Base-by-base conservation (phyloP, 345 rosid genomes). In the Cochlearia excelsa region DNA sequence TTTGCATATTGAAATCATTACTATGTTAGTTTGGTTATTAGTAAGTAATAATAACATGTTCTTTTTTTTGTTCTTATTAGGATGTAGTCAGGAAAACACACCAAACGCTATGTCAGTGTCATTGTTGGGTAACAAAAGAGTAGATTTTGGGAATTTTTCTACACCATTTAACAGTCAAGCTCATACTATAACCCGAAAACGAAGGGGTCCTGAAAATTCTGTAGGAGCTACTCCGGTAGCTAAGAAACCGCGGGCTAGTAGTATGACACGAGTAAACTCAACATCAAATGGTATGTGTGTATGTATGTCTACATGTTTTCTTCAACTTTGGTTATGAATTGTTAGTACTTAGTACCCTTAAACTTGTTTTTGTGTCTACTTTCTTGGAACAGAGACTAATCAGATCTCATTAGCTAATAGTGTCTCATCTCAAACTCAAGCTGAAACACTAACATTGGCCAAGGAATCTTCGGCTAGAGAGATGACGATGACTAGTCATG, bases 211-310 rank as follows among this genome's bases (percentile, higher is more conserved):
- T 47, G 78, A 57, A 16, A 51, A 34, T 69, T 72, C 57, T 11
- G 4, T 7, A 2, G 78, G 71, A 68, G 81, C 72, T 34, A 77
- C 75, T 56, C 72, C 57, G 4, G 68, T 57, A 48, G 66, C 71
- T 47, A 86, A 81, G 81, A 88, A 62, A 72, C 46, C 78, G 27
- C 77, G 84, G 16, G 56, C 27, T 30, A 71, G 63, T 70, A 16
- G 42, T 66, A 30, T 49, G 79, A 43, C 54, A 66, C 9, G 58
- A 48, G 65, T 16, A 16, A 74, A 59, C 9, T 46, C 68, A 37
- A 50, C 75, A 29, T 63, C 30, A 65, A 71, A 61, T 63, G 84
- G 97, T 86, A 73, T 54, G 56, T 35, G 65, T 63, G 16, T 55
- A 26, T 47, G 33, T 60, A 29, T 9, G 7, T 10, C 4, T 37